phyloP scores from a whole-genome alignment of 345 rosid genomes.

The Cardamine resedifolia region DNA sequence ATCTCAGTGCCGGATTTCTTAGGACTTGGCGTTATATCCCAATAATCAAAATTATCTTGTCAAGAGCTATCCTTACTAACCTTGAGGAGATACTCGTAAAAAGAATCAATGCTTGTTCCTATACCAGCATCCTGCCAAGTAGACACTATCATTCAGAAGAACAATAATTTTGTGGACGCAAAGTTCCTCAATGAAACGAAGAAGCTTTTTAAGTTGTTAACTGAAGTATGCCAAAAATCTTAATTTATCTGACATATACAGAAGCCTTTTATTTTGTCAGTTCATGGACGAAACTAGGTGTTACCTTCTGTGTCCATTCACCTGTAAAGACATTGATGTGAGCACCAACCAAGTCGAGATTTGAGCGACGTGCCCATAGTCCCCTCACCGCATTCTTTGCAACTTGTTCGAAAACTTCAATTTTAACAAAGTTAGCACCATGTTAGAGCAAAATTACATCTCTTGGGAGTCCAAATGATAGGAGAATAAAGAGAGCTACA shows the following conservation, averaged over 20 bases:
- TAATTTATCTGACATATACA: not conserved
- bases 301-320: slow-evolving; percentile 99
- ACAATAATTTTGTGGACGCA: not conserved
- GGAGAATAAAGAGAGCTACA: not conserved
- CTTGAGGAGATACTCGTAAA: slow-evolving; percentile 97
- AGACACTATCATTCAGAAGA: slow-evolving; percentile 21
- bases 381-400: slow-evolving; percentile 91
- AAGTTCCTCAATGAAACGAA: not conserved
- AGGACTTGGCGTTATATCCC: not conserved
- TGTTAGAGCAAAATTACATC: not conserved
- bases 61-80: slow-evolving; percentile 40
- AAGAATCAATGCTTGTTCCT: slow-evolving; percentile 97
- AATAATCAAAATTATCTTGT: not conserved
- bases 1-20: not conserved
- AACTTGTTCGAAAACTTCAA: slow-evolving; percentile 90
- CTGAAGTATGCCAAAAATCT: not conserved
- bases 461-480: not conserved
- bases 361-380: slow-evolving; percentile 96
- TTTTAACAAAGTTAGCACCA: slow-evolving; percentile 23
- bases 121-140: slow-evolving; percentile 97
- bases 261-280: not conserved
- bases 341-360: slow-evolving; percentile 90
- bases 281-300: not conserved
- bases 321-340: slow-evolving; percentile 99
- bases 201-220: not conserved